phyloP scores from a whole-genome alignment of 345 rosid species.

The Pistacia atlantica region DNA sequence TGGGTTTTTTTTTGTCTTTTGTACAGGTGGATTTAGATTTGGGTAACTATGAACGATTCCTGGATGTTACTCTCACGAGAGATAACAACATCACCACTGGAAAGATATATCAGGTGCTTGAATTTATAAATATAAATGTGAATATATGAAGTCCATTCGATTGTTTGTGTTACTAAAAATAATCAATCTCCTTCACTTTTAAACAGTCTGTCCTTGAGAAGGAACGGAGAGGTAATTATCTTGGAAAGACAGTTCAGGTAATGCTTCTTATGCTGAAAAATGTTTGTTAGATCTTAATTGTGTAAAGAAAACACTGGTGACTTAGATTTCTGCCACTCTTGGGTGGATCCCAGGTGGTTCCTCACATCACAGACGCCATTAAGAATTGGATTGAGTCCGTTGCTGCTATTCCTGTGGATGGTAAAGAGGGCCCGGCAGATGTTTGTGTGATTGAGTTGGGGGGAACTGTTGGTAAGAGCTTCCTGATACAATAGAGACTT shows the following conservation, averaged over 20 bases:
- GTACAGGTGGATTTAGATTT: conserved; percentile 91
- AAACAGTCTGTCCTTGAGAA: conserved; percentile 83
- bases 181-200: conserved; percentile 1
- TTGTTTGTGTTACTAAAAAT: conserved; percentile 12
- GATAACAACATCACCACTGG: conserved; percentile 96
- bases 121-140: conserved; percentile 9
- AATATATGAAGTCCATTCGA: conserved; percentile 2
- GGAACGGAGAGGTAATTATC: conserved; percentile 87
- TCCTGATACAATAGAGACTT: conserved; percentile 10
- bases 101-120: conserved; percentile 89
- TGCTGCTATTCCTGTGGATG: conserved; percentile 85
- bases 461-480: conserved; percentile 90
- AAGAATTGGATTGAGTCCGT: conserved; percentile 84
- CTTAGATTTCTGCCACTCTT: conserved; percentile 11
- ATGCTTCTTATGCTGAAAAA: conserved; percentile 1
- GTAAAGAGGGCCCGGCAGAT: conserved; percentile 81
- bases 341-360: conserved; percentile 69
- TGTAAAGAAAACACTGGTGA: neutral
- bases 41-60: conserved; percentile 96
- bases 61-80: conserved; percentile 83
- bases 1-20: conserved; percentile 24
- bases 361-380: conserved; percentile 94
- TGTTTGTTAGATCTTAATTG: conserved; percentile 6
- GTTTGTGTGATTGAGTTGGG: conserved; percentile 98
- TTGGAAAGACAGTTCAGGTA: conserved; percentile 97